A percentile compares a stretch with the other conserved stretches of the same genome.
Conservation (phyloP, 257 asterid genomes). For the Striga asiatica region DNA sequence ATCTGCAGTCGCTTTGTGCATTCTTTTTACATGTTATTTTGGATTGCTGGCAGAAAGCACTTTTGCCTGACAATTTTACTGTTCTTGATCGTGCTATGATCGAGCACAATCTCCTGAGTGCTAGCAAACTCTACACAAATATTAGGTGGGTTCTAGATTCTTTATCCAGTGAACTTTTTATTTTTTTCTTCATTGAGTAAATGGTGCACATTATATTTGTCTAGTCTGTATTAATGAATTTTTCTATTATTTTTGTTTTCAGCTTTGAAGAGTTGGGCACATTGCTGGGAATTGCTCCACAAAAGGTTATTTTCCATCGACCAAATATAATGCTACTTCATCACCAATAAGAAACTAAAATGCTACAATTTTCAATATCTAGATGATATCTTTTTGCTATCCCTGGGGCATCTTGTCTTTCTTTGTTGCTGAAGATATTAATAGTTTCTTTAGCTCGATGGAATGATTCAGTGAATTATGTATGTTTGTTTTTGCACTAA, state of each 20-base stretch:
- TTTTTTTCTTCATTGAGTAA: not conserved
- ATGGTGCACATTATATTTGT: too few relatives aligned
- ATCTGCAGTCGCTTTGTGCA: not conserved
- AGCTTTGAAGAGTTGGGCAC: conserved; percentile 95
- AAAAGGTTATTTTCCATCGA: conserved; percentile 42
- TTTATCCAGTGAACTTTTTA: conserved; percentile 7
- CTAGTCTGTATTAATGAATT: conserved; percentile 6
- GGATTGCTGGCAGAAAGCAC: conserved; percentile 60
- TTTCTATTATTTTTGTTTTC: conserved; percentile 16
- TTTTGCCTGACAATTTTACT: conserved; percentile 81
- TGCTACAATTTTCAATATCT: not conserved
- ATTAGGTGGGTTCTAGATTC: conserved; percentile 46
- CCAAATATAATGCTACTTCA: conserved; percentile 8
- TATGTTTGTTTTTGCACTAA: too few relatives aligned
- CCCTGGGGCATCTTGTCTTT: not conserved
- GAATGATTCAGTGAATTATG: too few relatives aligned
- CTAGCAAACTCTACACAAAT: conserved; percentile 93
- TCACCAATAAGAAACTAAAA: not conserved
- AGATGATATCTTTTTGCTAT: not conserved
- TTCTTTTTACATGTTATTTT: conserved; percentile 7
- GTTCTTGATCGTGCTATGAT: conserved; percentile 99
- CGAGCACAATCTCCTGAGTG: conserved; percentile 94
- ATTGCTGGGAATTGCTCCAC: conserved; percentile 90
- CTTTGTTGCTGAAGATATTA: not conserved
- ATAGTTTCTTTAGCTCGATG: too few relatives aligned